Evolutionary conservation across 2,329 filamentous ascomycete species (phyloP).

Genomic region (Aspergillus terreus): DNA sequence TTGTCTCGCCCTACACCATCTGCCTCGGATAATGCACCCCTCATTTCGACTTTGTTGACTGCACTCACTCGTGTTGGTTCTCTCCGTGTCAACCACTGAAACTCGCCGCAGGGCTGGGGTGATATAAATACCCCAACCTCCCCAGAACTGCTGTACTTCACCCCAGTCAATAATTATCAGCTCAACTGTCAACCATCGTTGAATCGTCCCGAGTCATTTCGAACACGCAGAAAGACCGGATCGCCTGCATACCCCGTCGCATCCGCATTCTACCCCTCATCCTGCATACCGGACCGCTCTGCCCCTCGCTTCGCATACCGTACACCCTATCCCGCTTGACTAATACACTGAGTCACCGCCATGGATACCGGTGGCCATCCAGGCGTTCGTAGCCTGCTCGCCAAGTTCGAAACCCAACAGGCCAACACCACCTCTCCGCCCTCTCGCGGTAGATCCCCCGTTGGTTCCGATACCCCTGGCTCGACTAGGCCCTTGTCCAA

Average conservation of each 20-base stretch:
- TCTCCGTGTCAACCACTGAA: constrained; percentile 1
- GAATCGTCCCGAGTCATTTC: not conserved
- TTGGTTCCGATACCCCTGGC: constrained; percentile 40
- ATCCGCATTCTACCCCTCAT: not conserved
- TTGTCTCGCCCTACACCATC: not conserved
- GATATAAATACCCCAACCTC: not conserved
- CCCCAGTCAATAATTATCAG: not conserved
- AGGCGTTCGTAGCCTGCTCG: constrained; percentile 69
- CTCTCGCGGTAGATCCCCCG: constrained; percentile 67
- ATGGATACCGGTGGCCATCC: constrained; percentile 23
- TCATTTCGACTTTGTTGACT: not conserved
- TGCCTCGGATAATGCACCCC: not conserved
- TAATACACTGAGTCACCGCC: constrained; percentile 9
- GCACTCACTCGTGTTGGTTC: not conserved
- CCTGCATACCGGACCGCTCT: not conserved
- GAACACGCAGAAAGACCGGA: not conserved
- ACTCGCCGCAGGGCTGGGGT: not conserved
- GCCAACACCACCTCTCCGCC: constrained; percentile 58
- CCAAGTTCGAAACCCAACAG: constrained; percentile 74
- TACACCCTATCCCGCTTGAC: not conserved
- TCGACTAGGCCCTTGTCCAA: constrained; percentile 63
- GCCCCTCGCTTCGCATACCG: not conserved
- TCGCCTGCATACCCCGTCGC: not conserved
- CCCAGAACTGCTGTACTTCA: not conserved
- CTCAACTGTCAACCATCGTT: not conserved